phyloP scores from a whole-genome alignment of 305 asterid genomes.

The Fraxinus velutina region DNA sequence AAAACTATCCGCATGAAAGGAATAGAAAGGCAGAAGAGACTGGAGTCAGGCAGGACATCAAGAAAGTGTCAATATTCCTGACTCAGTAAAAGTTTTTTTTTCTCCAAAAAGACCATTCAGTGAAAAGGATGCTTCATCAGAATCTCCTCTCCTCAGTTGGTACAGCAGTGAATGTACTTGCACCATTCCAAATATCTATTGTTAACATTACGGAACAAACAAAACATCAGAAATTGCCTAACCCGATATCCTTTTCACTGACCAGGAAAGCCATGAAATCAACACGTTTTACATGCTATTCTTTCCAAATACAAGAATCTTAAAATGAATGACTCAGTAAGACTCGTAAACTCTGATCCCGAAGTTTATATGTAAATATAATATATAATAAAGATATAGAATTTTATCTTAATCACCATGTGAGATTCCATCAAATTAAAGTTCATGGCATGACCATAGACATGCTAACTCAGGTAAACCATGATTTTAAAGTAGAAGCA shows the following conservation, averaged over 20 bases:
- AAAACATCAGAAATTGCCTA: constrained; percentile 2
- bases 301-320: background rate
- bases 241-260: background rate
- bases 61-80: constrained; percentile 3
- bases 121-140: constrained; percentile 8
- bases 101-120: background rate
- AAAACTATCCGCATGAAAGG: background rate
- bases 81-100: background rate
- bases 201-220: background rate
- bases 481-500: background rate
- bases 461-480: background rate
- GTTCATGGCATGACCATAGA: background rate
- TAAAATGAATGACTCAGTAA: background rate
- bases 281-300: background rate
- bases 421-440: background rate
- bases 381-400: background rate
- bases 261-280: background rate
- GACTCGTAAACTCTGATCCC: background rate
- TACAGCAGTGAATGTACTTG: background rate
- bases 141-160: constrained; percentile 21
- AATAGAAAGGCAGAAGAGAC: background rate
- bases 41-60: background rate
- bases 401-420: background rate
- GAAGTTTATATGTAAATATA: background rate
- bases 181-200: constrained; percentile 14